Evolutionary conservation across 768 basidiomycete genomes (phyloP), one percentile per base, ranked within the genome.

Genomic region (Imleria badia): DNA sequence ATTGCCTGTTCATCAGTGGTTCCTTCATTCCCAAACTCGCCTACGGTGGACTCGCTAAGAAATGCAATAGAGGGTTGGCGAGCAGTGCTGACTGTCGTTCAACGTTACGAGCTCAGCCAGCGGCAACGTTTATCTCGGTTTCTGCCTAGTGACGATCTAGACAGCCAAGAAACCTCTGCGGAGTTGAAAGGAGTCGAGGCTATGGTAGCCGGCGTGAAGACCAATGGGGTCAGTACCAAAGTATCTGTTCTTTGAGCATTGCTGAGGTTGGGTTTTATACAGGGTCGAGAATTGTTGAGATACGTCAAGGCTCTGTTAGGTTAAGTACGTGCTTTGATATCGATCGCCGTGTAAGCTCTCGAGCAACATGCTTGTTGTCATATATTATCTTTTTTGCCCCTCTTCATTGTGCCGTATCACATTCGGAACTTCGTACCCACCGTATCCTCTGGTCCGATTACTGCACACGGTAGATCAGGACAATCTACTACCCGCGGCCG

Each of bases 121-220:
- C 78, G 82, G 56, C 76, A 76, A 58, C 81, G 81, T 44, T 40
- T 60, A 46, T 60, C 58, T 56, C 78, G 75, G 31, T 72, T 70
- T 60, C 48, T 53, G 31, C 43, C 57, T 22, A 51, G 39, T 15
- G 43, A 52, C 36, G 54, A 50, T 36, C 55, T 23, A 14, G 59
- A 43, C 29, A n/a, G 71, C 65, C 66, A 80, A 79, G 15, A 68
- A 74, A 23, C 59, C 36, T 57, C 60, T 34, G 55, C 65, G 13
- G 76, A 79, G 23, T 62, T 76, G 23, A 72, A 77, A 56, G 72
- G 75, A 17, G 85, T 91, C 33, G 84, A 84, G 57, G 83, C 83
- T 31, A 90, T 94, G 86, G 81, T 93, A 6, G 79, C 81, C 14
- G 84, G 81, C 6, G 91, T 92, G 6, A 94, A 94, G 71, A 78